These are phyloP conservation scores for Oryza meyeriana DNA, from an alignment of 176 grass and related monocot genomes.

Conservation along the genomic window DNA sequence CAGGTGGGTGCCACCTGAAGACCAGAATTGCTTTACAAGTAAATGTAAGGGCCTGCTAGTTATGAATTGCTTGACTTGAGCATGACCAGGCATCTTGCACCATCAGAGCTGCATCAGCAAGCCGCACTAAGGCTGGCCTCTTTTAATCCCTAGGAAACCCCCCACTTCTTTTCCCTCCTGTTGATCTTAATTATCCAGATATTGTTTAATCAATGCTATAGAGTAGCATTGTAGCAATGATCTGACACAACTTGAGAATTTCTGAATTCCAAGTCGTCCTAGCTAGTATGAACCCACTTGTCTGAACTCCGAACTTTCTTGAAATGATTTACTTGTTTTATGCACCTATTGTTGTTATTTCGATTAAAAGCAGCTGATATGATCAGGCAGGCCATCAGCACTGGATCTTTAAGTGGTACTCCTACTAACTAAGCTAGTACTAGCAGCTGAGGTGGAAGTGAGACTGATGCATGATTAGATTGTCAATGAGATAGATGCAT, in stretches of 20 bases:
- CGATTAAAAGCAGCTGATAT: slow-evolving; percentile 3
- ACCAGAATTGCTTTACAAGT: slow-evolving; percentile 1
- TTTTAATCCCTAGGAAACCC: slow-evolving; percentile 17
- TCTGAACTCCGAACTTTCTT: not conserved
- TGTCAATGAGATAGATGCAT: not conserved
- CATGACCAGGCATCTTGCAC: slow-evolving; percentile 31
- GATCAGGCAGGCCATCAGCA: not conserved
- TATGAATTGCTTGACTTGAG: slow-evolving; percentile 39
- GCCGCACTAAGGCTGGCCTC: slow-evolving; percentile 30
- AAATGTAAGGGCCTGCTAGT: not conserved
- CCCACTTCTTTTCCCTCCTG: slow-evolving; percentile 9
- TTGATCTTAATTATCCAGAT: slow-evolving; percentile 4
- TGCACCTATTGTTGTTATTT: not conserved
- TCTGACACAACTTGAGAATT: slow-evolving; percentile 1
- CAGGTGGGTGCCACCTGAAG: not conserved
- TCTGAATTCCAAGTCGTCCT: not conserved
- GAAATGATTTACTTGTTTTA: not conserved
- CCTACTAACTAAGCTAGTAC: slow-evolving; percentile 6
- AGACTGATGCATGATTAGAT: slow-evolving; percentile 26
- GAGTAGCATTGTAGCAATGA: not conserved
- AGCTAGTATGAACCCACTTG: slow-evolving; percentile 19
- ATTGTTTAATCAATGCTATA: slow-evolving; percentile 28
- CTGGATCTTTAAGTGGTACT: slow-evolving; percentile 6
- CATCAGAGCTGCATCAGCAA: slow-evolving; percentile 45
- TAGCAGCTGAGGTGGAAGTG: not conserved